Conservation (phyloP, 805 yeast species). For the Candida rishiriensis region DNA sequence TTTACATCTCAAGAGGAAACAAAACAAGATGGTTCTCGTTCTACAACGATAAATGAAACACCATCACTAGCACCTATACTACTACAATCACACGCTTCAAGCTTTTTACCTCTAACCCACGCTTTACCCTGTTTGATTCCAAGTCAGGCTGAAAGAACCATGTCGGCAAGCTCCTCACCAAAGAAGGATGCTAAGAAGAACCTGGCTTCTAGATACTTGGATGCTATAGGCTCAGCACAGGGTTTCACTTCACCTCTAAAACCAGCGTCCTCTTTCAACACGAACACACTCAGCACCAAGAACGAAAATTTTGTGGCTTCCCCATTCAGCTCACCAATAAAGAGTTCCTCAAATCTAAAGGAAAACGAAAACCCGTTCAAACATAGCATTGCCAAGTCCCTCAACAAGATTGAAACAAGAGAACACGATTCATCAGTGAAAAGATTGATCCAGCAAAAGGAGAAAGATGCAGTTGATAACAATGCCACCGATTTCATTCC, state of each 20-base stretch:
- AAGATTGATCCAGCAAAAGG: slow-evolving; percentile 30
- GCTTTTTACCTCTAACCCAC: too few relatives aligned
- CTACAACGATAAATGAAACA: background rate
- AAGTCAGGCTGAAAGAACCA: background rate
- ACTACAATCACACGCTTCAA: too few relatives aligned
- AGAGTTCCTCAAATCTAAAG: slow-evolving; percentile 13
- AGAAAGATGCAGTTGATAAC: slow-evolving; percentile 25
- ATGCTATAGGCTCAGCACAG: slow-evolving; percentile 24
- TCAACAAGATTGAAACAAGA: slow-evolving; percentile 3
- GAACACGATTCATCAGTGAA: slow-evolving; percentile 28
- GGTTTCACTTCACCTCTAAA: slow-evolving; percentile 17
- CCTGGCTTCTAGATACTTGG: slow-evolving; percentile 28
- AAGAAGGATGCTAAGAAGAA: slow-evolving; percentile 20
- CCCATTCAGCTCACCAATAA: slow-evolving; percentile 4
- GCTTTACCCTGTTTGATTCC: too few relatives aligned
- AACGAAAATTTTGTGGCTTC: slow-evolving; percentile 7
- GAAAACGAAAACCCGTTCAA: slow-evolving; percentile 25
- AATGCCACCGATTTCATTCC: slow-evolving; percentile 23
- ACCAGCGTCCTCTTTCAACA: slow-evolving; percentile 6
- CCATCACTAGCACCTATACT: too few relatives aligned
- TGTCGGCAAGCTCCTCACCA: slow-evolving; percentile 17
- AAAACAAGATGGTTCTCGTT: background rate
- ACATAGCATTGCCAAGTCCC: slow-evolving; percentile 3
- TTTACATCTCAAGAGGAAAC: background rate
- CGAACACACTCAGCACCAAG: background rate